A percentile compares a stretch with the other conserved stretches of the same genome.
Evolutionary conservation across 1,284 basidiomycete genomes (phyloP).

Genomic region (Malassezia sympodialis): DNA sequence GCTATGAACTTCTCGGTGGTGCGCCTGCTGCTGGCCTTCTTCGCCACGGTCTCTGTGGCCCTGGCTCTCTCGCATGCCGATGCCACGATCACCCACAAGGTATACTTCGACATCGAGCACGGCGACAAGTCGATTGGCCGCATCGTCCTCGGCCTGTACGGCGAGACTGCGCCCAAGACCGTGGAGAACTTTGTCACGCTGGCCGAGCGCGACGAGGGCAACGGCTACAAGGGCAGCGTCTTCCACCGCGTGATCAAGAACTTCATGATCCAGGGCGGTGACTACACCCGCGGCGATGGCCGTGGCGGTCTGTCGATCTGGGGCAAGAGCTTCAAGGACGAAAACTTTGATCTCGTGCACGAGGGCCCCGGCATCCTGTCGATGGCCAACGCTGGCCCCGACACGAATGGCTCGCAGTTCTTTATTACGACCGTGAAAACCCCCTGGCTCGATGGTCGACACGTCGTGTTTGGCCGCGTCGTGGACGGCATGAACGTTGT

Average conservation of each 20-base stretch:
- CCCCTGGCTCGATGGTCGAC: slow-evolving; percentile 35
- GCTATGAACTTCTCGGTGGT: slow-evolving; percentile 6
- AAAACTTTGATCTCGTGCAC: slow-evolving; percentile 42
- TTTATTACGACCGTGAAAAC: slow-evolving; percentile 46
- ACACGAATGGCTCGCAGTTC: slow-evolving; percentile 47
- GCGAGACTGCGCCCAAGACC: slow-evolving; percentile 39
- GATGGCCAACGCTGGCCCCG: slow-evolving; percentile 50
- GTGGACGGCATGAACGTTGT: slow-evolving; percentile 41
- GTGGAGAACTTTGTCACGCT: slow-evolving; percentile 43
- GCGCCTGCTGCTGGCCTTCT: slow-evolving; percentile 1
- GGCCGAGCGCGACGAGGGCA: slow-evolving; percentile 57
- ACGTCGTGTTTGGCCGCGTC: slow-evolving; percentile 43
- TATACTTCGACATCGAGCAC: slow-evolving; percentile 46
- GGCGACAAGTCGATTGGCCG: slow-evolving; percentile 36
- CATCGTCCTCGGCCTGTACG: slow-evolving; percentile 38
- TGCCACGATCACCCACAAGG: slow-evolving; percentile 28
- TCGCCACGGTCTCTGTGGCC: slow-evolving; percentile 1
- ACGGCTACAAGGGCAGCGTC: slow-evolving; percentile 61
- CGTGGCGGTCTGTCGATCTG: slow-evolving; percentile 45
- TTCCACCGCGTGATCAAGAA: slow-evolving; percentile 59
- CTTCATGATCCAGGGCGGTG: slow-evolving; percentile 53
- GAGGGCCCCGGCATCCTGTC: slow-evolving; percentile 32
- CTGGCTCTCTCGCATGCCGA: slow-evolving; percentile 13
- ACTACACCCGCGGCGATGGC: slow-evolving; percentile 45
- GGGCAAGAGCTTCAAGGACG: slow-evolving; percentile 31